These are phyloP conservation scores for Malus asiatica DNA, from an alignment of 306 rosid species.

Conservation along the genomic window DNA sequence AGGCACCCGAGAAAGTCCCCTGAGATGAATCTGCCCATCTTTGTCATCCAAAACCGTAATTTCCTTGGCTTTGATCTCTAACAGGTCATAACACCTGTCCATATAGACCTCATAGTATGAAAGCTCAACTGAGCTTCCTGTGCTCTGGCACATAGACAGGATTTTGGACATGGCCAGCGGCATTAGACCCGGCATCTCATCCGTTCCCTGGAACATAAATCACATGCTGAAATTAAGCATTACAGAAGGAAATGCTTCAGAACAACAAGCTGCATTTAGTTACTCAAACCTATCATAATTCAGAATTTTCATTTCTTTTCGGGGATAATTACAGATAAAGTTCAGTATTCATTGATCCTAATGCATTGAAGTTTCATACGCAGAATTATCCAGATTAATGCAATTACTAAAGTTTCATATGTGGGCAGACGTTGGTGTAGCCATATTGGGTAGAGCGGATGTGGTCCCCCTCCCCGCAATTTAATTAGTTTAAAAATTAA, in stretches of 20 bases:
- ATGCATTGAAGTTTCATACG: neutral
- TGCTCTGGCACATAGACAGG: conserved; percentile 49
- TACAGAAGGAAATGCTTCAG: neutral
- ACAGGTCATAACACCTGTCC: conserved; percentile 86
- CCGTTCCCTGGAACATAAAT: conserved; percentile 59
- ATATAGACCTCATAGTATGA: conserved; percentile 88
- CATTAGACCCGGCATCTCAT: conserved; percentile 74
- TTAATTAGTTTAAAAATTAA: neutral
- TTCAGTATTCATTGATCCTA: neutral
- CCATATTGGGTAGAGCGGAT: neutral
- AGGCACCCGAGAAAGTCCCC: conserved; percentile 62
- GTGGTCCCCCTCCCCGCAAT: neutral
- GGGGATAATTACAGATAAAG: neutral
- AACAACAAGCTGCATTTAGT: neutral
- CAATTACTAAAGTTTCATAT: neutral
- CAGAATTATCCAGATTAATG: neutral
- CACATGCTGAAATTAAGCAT: conserved; percentile 3
- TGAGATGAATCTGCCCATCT: conserved; percentile 78
- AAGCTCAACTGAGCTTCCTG: conserved; percentile 49
- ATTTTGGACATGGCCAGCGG: conserved; percentile 60
- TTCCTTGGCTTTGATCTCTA: conserved; percentile 70
- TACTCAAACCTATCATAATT: neutral
- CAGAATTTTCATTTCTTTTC: neutral
- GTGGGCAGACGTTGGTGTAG: neutral
- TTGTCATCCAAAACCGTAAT: conserved; percentile 73